phyloP scores from a whole-genome alignment of 345 rosid species.

The Reutealis trisperma region DNA sequence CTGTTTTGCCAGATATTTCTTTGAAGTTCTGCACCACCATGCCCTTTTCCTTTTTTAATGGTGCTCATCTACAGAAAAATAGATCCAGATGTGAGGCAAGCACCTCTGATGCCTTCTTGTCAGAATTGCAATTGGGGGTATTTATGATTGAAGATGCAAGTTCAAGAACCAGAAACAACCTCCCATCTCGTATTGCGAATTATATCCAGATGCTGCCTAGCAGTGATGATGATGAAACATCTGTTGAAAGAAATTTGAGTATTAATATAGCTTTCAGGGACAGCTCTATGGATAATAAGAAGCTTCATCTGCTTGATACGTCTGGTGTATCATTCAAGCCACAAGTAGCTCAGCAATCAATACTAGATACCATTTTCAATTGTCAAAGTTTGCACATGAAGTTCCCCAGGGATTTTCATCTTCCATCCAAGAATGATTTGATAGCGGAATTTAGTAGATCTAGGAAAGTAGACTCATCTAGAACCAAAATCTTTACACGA shows the following conservation, averaged over 20 bases:
- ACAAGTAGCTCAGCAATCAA: conserved; percentile 7
- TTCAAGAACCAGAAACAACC: not conserved
- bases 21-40: not conserved
- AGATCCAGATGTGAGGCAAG: not conserved
- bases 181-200: not conserved
- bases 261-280: not conserved
- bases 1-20: not conserved
- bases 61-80: not conserved
- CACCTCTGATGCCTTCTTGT: not conserved
- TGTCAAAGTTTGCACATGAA: conserved; percentile 31
- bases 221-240: not conserved
- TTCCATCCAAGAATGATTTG: conserved; percentile 33
- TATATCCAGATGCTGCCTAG: not conserved
- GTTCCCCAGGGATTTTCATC: conserved; percentile 26
- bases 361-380: not conserved
- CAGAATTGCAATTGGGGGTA: not conserved
- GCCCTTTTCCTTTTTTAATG: not conserved
- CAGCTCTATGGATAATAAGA: not conserved
- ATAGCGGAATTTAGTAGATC: conserved; percentile 29
- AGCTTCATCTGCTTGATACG: not conserved
- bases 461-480: conserved; percentile 24
- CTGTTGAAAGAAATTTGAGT: not conserved
- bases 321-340: conserved; percentile 13
- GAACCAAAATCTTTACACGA: conserved; percentile 25
- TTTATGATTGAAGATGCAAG: not conserved